phyloP scores from a whole-genome alignment of 2,329 filamentous ascomycete species.

The Thielaviopsis populi region DNA sequence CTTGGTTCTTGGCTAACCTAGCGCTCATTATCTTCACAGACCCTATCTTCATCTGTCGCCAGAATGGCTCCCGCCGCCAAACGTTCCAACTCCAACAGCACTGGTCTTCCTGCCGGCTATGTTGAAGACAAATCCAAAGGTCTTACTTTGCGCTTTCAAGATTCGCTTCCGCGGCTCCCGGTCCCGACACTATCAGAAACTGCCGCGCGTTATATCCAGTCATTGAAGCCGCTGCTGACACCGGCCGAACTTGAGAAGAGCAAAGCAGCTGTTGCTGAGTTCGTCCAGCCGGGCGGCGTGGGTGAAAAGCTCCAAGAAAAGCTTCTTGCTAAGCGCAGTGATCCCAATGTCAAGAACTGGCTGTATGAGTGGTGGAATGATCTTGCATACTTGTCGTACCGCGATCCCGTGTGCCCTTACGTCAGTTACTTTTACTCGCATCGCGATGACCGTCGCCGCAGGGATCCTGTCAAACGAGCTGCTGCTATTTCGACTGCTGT shows the following conservation, averaged over 20 bases:
- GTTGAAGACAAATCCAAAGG: constrained; percentile 66
- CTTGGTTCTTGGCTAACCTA: not conserved
- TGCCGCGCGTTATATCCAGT: constrained; percentile 63
- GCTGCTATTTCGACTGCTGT: constrained; percentile 75
- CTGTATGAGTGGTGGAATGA: constrained; percentile 98
- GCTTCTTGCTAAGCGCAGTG: constrained; percentile 60
- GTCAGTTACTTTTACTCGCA: constrained; percentile 99
- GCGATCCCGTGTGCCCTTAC: constrained; percentile 91
- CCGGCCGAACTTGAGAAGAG: constrained; percentile 53
- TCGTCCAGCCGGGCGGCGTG: constrained; percentile 71
- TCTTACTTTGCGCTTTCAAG: constrained; percentile 69
- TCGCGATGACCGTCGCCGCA: constrained; percentile 75
- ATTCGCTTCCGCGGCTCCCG: constrained; percentile 65
- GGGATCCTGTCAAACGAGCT: constrained; percentile 81
- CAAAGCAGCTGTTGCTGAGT: constrained; percentile 73
- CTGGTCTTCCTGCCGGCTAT: constrained; percentile 42
- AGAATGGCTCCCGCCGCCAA: constrained; percentile 17
- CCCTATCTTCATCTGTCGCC: constrained; percentile 4
- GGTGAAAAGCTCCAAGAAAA: constrained; percentile 79
- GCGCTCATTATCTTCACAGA: not conserved
- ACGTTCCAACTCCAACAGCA: constrained; percentile 16
- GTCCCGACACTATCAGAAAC: constrained; percentile 75
- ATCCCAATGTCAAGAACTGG: constrained; percentile 83
- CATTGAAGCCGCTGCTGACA: constrained; percentile 58
- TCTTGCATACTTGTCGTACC: constrained; percentile 78